Base-by-base conservation (phyloP, 768 basidiomycete genomes). In the Lyophyllum atratum region DNA sequence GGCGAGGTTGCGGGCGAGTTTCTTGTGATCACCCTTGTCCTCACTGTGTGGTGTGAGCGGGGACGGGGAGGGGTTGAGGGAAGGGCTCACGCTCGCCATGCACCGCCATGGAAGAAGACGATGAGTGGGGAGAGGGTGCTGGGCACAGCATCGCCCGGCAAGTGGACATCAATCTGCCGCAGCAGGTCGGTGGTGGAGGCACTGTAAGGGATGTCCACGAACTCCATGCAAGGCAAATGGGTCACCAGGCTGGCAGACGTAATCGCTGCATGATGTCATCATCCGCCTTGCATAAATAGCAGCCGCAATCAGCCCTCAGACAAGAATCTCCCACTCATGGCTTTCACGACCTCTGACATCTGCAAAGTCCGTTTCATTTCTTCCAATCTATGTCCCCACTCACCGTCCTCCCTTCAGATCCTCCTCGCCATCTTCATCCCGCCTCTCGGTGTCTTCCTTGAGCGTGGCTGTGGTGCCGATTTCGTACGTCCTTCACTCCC, bases 361-460 rank as follows among this genome's bases (percentile, higher is more conserved):
- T 88, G 85, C 83, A 92, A 92, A 76, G 89, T 86, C n/a, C 47
- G 72, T 72, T 47, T 25, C 57, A 52, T 40, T 49, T 34, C 24
- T 14, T 45, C 57, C 42, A 37, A n/a, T 19, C 7, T 21, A 9
- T 19, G 12, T 40, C 7, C 22, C 39, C 44, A 29, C 54, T 62
- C 73, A 49, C 45, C 11, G 28, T 58, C 25, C 37, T 59, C 17
- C n/a, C 22, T 45, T 47, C 62, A 89, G 85, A 74, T 76, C 60
- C 61, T 81, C 58, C 64, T 85, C 53, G 90, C 90, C 57, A 78
- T 93, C 72, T 63, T 92, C 68, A 64, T 93, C 14, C 92, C 93
- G 10, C 94, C 94, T 56, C 68, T 96, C 2, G 93, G 88, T 54
- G 94, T 96, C 24, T 93, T 94, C 76, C 74, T 95, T 24, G 93